Conservation (phyloP, 2,329 filamentous ascomycete species). For the Ophiocordyceps unilateralis region DNA sequence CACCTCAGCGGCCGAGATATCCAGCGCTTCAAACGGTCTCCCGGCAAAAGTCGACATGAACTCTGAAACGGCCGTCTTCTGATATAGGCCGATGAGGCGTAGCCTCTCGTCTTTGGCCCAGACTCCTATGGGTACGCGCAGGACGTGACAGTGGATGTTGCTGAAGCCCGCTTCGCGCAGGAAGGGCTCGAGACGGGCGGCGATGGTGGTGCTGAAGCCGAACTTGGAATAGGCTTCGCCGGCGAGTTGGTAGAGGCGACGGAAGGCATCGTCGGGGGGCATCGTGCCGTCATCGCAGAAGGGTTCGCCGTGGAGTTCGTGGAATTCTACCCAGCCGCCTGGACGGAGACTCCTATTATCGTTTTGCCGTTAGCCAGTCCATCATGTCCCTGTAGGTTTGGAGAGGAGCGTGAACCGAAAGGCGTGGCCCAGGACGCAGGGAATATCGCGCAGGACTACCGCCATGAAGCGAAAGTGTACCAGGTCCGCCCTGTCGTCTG, state of each 20-base stretch:
- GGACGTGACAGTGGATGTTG: slow-evolving; percentile 14
- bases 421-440: slow-evolving; percentile 5
- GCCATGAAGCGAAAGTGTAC: slow-evolving; percentile 13
- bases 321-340: slow-evolving; percentile 26
- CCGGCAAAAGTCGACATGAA: slow-evolving; percentile 18
- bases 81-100: slow-evolving; percentile 20
- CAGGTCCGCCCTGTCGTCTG: slow-evolving; percentile 9
- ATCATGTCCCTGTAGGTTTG: too few relatives aligned
- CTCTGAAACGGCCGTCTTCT: slow-evolving; percentile 17
- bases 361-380: neutral
- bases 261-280: slow-evolving; percentile 5
- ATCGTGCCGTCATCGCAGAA: slow-evolving; percentile 18
- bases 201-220: slow-evolving; percentile 6
- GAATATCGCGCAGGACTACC: slow-evolving; percentile 5
- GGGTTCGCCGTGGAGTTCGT: slow-evolving; percentile 17
- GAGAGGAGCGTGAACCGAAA: neutral
- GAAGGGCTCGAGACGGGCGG: slow-evolving; percentile 5
- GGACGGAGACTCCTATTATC: slow-evolving; percentile 13
- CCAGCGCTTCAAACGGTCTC: slow-evolving; percentile 15
- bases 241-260: slow-evolving; percentile 3
- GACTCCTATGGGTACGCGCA: slow-evolving; percentile 19
- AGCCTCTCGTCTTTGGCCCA: slow-evolving; percentile 16
- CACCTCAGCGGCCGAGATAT: slow-evolving; percentile 11
- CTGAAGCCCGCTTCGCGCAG: slow-evolving; percentile 6
- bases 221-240: slow-evolving; percentile 4